phyloP scores from a whole-genome alignment of 2,329 filamentous ascomycete genomes.

The Metarhizium album region DNA sequence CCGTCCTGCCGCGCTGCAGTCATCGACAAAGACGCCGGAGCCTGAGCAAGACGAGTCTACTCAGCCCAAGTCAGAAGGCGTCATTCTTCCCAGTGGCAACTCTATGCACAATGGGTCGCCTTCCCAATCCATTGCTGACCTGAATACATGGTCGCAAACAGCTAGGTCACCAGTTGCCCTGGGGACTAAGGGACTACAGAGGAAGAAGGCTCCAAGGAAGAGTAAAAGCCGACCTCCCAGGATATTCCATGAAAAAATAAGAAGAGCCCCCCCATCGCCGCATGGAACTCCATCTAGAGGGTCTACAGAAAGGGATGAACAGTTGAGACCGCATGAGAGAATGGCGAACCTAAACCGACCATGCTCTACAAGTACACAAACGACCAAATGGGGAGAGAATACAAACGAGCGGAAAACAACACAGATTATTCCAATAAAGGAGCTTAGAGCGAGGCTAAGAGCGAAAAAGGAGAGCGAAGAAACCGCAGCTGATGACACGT shows the following conservation, averaged over 20 bases:
- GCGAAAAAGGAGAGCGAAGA: neutral
- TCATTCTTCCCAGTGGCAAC: too few species aligned
- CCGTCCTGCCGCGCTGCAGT: too few species aligned
- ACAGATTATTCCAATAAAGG: neutral
- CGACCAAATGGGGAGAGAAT: neutral
- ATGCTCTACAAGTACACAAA: neutral
- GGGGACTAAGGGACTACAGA: neutral
- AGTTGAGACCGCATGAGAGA: neutral
- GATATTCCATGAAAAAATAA: neutral
- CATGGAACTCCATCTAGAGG: neutral
- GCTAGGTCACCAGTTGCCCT: too few species aligned
- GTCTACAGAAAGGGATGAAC: neutral
- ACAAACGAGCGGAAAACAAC: neutral
- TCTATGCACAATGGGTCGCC: too few species aligned
- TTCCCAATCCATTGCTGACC: too few species aligned
- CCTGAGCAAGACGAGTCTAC: too few species aligned
- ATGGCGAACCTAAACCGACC: neutral
- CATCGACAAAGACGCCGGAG: too few species aligned
- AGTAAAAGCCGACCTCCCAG: neutral
- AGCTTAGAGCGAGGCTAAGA: neutral
- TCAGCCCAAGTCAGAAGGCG: too few species aligned
- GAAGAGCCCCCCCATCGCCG: neutral
- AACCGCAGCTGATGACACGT: neutral
- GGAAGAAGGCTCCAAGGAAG: neutral
- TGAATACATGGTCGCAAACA: too few species aligned